Evolutionary conservation across 2,329 filamentous ascomycete genomes (phyloP).

Genomic region (Talaromyces sp.): DNA sequence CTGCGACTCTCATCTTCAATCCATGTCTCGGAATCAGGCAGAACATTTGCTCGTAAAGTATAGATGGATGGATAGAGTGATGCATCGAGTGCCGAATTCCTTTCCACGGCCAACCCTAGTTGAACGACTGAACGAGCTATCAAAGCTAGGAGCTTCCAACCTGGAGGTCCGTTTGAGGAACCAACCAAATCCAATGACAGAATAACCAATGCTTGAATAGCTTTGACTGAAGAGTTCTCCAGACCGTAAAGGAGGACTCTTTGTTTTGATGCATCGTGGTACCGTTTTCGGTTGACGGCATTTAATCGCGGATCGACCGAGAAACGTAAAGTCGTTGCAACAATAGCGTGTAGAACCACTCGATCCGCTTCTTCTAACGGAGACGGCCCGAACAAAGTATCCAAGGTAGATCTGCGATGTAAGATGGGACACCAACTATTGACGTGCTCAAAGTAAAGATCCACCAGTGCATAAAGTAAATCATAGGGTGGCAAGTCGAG

Average conservation of each 20-base stretch:
- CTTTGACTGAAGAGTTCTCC: constrained; percentile 84
- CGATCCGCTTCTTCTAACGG: constrained; percentile 76
- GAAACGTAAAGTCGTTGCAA: constrained; percentile 81
- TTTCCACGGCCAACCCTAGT: constrained; percentile 78
- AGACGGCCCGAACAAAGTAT: constrained; percentile 74
- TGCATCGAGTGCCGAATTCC: constrained; percentile 72
- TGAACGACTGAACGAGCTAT: constrained; percentile 88
- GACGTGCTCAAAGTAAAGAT: constrained; percentile 75
- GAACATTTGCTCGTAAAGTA: constrained; percentile 76
- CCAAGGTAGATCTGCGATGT: constrained; percentile 77
- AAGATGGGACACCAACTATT: constrained; percentile 86
- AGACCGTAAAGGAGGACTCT: constrained; percentile 83
- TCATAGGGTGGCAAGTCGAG: constrained; percentile 72
- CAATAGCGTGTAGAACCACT: constrained; percentile 80
- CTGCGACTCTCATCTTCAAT: constrained; percentile 85
- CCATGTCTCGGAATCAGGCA: constrained; percentile 79
- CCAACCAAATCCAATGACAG: constrained; percentile 81
- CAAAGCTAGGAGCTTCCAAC: constrained; percentile 86
- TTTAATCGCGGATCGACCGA: constrained; percentile 73
- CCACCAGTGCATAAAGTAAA: constrained; percentile 67
- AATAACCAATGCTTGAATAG: constrained; percentile 82
- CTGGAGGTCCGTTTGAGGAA: constrained; percentile 82
- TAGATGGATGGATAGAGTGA: constrained; percentile 83
- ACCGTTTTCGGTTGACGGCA: constrained; percentile 67
- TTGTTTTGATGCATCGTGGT: constrained; percentile 78